Conservation (phyloP, 768 basidiomycete species). For the Mycena leptocephala region DNA sequence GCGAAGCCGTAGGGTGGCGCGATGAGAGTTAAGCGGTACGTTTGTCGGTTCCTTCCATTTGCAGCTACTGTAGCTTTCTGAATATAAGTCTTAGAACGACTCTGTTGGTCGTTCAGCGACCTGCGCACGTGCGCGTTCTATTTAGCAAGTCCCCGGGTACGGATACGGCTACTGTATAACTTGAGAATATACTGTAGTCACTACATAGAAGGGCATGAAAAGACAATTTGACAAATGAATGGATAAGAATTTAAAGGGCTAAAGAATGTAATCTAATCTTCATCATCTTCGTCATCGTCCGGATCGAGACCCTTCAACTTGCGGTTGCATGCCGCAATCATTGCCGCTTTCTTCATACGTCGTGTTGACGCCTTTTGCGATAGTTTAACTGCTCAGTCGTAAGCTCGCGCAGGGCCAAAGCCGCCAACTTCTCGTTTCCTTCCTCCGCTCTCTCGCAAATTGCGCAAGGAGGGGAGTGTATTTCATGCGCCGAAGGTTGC, state of each 20-base stretch:
- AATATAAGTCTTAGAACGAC: no score
- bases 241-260: neutral
- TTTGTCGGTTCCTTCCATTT: no score
- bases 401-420: neutral
- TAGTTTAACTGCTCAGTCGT: neutral
- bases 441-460: neutral
- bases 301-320: neutral
- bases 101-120: no score
- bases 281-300: neutral
- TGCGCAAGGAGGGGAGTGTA: neutral
- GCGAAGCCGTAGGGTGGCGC: no score
- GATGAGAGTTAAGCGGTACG: no score
- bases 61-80: no score
- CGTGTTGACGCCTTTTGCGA: neutral
- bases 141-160: no score
- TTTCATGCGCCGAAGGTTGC: neutral
- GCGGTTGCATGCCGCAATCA: constrained; percentile 10
- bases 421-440: neutral
- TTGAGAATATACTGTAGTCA: no score
- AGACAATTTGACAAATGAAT: no score
- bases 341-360: constrained; percentile 1
- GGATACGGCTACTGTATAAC: no score
- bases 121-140: no score
- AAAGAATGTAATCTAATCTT: neutral
- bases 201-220: no score